phyloP scores from a whole-genome alignment of 805 yeast genomes.

The Kuraishia hungarica region DNA sequence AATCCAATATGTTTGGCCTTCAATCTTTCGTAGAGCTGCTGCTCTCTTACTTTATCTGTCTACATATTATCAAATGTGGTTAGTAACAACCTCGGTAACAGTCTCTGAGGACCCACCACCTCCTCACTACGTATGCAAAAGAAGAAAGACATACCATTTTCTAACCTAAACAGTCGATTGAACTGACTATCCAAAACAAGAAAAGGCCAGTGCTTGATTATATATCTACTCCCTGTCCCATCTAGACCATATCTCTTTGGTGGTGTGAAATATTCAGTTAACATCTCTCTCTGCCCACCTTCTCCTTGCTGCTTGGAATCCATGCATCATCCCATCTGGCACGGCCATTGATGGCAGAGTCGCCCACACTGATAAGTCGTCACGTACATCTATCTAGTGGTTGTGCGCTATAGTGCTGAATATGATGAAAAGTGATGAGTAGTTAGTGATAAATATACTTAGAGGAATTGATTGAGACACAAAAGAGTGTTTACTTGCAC shows the following conservation, averaged over 20 bases:
- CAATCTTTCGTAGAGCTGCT: constrained; percentile 44
- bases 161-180: neutral
- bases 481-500: too few species aligned
- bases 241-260: neutral
- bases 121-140: neutral
- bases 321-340: neutral
- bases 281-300: too few species aligned
- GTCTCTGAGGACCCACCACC: neutral
- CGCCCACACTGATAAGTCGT: neutral
- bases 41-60: constrained; percentile 63
- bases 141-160: neutral
- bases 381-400: neutral
- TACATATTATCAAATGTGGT: constrained; percentile 9
- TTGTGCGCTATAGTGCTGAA: neutral
- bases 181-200: neutral
- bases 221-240: neutral
- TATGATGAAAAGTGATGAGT: neutral
- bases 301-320: neutral
- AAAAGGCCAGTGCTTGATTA: too few species aligned
- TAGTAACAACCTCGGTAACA: neutral
- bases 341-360: neutral
- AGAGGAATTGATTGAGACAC: too few species aligned
- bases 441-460: neutral
- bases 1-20: constrained; percentile 64
- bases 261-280: neutral